phyloP scores from a whole-genome alignment of 164 flowering plant genomes.

The Piper longum region DNA sequence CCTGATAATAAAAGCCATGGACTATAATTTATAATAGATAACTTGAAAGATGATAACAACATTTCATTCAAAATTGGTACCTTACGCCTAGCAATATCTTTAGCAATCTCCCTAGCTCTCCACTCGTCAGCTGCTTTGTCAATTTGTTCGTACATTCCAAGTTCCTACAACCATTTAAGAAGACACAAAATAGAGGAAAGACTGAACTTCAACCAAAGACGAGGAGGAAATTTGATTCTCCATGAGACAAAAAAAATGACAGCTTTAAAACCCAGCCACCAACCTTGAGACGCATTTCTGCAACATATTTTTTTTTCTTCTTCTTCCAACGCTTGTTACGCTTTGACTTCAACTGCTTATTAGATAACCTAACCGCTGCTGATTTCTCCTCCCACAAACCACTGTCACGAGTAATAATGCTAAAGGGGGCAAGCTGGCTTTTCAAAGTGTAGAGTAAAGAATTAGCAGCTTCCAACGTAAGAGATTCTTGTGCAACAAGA shows the following conservation, averaged over 20 bases:
- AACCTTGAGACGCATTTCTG: slow-evolving; percentile 58
- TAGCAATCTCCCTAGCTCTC: slow-evolving; percentile 92
- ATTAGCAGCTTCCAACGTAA: slow-evolving; percentile 52
- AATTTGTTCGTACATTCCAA: slow-evolving; percentile 50
- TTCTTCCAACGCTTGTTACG: slow-evolving; percentile 80
- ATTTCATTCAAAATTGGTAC: slow-evolving; percentile 15
- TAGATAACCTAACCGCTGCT: slow-evolving; percentile 37
- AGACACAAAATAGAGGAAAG: background rate
- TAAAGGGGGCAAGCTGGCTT: slow-evolving; percentile 59
- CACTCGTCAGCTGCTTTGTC: slow-evolving; percentile 91
- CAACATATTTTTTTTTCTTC: slow-evolving; percentile 54
- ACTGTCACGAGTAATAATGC: slow-evolving; percentile 34
- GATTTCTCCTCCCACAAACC: slow-evolving; percentile 85
- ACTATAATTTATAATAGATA: too few species aligned
- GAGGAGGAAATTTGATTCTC: background rate
- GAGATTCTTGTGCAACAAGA: slow-evolving; percentile 31
- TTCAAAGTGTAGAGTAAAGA: slow-evolving; percentile 40
- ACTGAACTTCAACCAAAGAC: background rate
- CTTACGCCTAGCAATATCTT: slow-evolving; percentile 78
- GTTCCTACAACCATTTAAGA: slow-evolving; percentile 32
- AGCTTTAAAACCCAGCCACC: background rate
- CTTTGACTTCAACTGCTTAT: slow-evolving; percentile 44
- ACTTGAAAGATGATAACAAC: background rate
- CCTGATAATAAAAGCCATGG: background rate
- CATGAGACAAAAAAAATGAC: background rate